A percentile compares a stretch with the other conserved stretches of the same genome.
phyloP scores from a whole-genome alignment of 768 basidiomycete species.

The Xerocomellus amylosporus region DNA sequence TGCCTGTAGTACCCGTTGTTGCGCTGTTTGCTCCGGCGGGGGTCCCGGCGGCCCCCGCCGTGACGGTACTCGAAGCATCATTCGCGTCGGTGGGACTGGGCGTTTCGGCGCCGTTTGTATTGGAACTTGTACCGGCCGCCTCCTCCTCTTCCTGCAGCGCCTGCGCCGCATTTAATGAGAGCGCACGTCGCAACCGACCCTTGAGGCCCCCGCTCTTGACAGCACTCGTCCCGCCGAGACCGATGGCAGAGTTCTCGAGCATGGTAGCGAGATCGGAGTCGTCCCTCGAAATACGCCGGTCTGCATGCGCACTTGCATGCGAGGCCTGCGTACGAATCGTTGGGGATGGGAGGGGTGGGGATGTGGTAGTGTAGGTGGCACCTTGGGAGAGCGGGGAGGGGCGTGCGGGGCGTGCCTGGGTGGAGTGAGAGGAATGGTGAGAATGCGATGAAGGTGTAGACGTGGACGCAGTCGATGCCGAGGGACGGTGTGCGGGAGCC shows the following conservation, averaged over 20 bases:
- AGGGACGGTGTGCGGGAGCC: constrained; percentile 21
- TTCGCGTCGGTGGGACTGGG: constrained; percentile 24
- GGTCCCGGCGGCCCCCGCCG: constrained; percentile 36
- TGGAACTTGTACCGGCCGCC: constrained; percentile 8
- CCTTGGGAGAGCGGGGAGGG: constrained; percentile 37
- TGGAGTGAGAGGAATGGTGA: constrained; percentile 24
- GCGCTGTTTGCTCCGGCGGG: constrained; percentile 12
- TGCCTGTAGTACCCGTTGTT: constrained; percentile 36
- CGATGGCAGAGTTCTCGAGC: constrained; percentile 41
- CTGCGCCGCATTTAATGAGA: constrained; percentile 59
- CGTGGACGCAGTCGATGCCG: constrained; percentile 29
- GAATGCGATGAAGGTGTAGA: constrained; percentile 30
- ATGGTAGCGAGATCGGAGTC: constrained; percentile 67
- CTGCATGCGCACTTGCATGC: constrained; percentile 52
- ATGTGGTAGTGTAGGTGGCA: constrained; percentile 20
- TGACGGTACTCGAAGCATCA: constrained; percentile 35
- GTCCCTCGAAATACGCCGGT: constrained; percentile 76
- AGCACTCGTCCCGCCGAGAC: constrained; percentile 30
- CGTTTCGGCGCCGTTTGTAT: constrained; percentile 33
- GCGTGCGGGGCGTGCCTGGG: constrained; percentile 29
- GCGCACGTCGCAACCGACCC: constrained; percentile 68
- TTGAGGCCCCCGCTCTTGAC: constrained; percentile 72
- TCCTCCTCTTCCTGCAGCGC: constrained; percentile 50
- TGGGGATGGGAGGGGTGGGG: constrained; percentile 12
- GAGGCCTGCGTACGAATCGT: constrained; percentile 27